Evolutionary conservation across 768 basidiomycete species (phyloP).

Genomic region (Dentipellis sp.): DNA sequence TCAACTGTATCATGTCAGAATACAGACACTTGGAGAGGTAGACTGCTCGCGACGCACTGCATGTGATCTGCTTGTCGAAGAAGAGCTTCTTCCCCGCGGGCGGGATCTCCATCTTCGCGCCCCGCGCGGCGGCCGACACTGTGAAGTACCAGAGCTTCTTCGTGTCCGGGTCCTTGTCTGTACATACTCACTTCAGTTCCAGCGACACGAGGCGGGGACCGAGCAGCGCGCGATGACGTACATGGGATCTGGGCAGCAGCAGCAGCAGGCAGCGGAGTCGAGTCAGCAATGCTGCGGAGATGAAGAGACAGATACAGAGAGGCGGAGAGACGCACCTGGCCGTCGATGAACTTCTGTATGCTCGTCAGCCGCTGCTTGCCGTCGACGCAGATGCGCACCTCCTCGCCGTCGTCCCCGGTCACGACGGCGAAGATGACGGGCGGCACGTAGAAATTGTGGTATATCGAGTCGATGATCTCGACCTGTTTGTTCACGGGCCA

Average conservation of each 20-base stretch:
- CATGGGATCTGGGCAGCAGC: constrained; percentile 38
- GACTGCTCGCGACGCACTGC: constrained; percentile 33
- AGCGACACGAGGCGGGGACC: constrained; percentile 13
- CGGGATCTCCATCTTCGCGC: constrained; percentile 42
- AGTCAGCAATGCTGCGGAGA: neutral
- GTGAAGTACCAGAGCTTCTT: constrained; percentile 62
- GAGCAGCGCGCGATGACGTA: constrained; percentile 21
- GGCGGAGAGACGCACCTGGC: constrained; percentile 23
- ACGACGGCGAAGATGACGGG: constrained; percentile 39
- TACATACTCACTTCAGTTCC: constrained; percentile 16
- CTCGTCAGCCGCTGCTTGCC: constrained; percentile 45
- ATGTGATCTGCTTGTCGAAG: constrained; percentile 48
- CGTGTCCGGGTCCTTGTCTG: constrained; percentile 48
- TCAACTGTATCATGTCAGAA: constrained; percentile 34
- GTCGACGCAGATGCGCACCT: constrained; percentile 38
- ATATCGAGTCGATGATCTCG: constrained; percentile 41
- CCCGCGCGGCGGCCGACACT: constrained; percentile 34
- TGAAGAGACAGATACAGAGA: neutral
- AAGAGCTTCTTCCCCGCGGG: constrained; percentile 42
- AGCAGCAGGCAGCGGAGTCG: neutral
- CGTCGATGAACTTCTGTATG: constrained; percentile 38
- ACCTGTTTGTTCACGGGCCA: constrained; percentile 66
- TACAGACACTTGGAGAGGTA: neutral
- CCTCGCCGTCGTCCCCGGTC: constrained; percentile 29
- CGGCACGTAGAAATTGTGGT: constrained; percentile 44